Evolutionary conservation across 768 basidiomycete genomes (phyloP).

Genomic region (Lentinus brumalis): DNA sequence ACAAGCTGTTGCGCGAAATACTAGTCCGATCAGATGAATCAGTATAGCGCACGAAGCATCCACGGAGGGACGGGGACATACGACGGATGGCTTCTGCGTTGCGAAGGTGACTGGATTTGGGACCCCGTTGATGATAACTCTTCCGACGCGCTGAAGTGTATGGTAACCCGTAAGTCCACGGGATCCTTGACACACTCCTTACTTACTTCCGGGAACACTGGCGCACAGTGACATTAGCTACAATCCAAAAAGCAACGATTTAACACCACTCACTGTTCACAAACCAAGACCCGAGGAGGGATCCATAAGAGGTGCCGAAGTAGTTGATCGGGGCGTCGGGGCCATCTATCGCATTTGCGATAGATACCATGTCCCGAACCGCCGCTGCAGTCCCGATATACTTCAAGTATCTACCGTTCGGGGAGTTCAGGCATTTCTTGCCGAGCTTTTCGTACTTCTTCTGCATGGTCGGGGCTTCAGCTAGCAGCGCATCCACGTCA

Average conservation of each 20-base stretch:
- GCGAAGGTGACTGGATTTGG: neutral
- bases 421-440: conserved; percentile 1
- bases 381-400: conserved; percentile 12
- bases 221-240: neutral
- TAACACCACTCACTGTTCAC: neutral
- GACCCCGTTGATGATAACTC: conserved; percentile 2
- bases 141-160: neutral
- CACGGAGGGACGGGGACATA: neutral
- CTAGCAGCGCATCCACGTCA: neutral
- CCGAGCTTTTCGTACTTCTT: conserved; percentile 1
- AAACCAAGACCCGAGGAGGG: neutral
- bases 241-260: neutral
- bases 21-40: neutral
- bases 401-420: neutral
- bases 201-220: conserved; percentile 11
- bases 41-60: neutral
- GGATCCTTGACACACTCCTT: too few species aligned
- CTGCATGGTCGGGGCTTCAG: neutral
- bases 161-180: neutral
- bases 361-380: conserved; percentile 4
- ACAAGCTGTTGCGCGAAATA: neutral
- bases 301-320: conserved; percentile 1
- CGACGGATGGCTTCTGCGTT: neutral
- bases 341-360: conserved; percentile 5
- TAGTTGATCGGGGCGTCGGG: conserved; percentile 6